These are phyloP conservation scores for Apiospora sp. DNA, from an alignment of 2,329 filamentous ascomycete genomes.

Conservation along the genomic window DNA sequence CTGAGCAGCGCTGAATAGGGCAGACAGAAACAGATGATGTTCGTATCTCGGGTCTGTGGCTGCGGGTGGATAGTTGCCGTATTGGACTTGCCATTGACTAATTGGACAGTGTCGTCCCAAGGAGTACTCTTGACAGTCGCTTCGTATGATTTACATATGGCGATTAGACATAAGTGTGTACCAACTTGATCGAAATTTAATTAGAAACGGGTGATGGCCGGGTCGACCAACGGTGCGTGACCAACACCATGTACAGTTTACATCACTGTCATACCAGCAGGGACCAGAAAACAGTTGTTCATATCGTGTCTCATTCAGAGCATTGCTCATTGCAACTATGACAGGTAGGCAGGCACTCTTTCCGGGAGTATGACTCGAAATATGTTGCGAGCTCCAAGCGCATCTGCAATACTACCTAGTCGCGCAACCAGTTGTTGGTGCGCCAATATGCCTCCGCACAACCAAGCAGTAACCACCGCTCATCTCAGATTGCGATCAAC, in stretches of 20 bases:
- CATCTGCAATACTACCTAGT: slow-evolving; percentile 4
- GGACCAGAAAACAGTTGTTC: neutral
- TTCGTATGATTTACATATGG: neutral
- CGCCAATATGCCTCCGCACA: slow-evolving; percentile 14
- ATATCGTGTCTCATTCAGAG: slow-evolving; percentile 21
- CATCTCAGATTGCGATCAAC: neutral
- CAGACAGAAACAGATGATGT: too few relatives aligned
- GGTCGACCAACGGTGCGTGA: neutral
- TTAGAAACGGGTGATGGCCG: too few relatives aligned
- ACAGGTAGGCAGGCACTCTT: slow-evolving; percentile 17
- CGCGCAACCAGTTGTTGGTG: neutral
- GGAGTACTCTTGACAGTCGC: neutral
- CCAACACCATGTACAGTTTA: neutral
- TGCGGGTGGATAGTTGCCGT: too few relatives aligned
- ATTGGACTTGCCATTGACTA: too few relatives aligned
- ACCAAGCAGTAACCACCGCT: neutral
- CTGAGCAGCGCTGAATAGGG: too few relatives aligned
- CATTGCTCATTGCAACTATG: slow-evolving; percentile 18
- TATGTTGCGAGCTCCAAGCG: neutral
- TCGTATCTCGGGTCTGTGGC: too few relatives aligned
- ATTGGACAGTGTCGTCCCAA: too few relatives aligned
- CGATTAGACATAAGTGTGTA: neutral
- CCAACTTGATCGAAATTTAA: neutral
- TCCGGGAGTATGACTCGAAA: neutral
- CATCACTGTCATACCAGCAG: neutral